These are phyloP conservation scores for Pterulicium gracile DNA, from an alignment of 1,284 basidiomycete species.

Conservation along the genomic window DNA sequence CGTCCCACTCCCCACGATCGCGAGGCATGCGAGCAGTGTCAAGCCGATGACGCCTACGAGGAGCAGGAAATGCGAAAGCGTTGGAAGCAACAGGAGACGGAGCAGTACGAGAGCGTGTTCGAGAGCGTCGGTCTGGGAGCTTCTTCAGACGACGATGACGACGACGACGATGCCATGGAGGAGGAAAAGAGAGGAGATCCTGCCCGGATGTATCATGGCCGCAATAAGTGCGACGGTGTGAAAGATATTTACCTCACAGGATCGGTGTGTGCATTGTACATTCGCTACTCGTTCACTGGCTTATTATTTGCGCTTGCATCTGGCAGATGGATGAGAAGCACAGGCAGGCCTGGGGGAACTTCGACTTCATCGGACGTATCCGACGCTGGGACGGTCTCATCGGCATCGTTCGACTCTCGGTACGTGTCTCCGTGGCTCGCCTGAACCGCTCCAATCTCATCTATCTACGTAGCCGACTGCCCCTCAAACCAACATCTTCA, in stretches of 20 bases:
- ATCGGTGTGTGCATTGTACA: not conserved
- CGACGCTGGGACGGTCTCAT: constrained; percentile 60
- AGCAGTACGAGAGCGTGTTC: not conserved
- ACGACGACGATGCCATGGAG: not conserved
- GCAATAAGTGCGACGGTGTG: not conserved
- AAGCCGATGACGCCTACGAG: not conserved
- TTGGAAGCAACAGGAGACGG: not conserved
- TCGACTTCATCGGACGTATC: constrained; percentile 51
- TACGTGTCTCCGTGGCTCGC: constrained; percentile 15
- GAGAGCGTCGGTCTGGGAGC: not conserved
- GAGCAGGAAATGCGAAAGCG: not conserved
- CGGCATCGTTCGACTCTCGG: constrained; percentile 43
- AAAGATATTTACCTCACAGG: not conserved
- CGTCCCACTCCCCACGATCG: not conserved
- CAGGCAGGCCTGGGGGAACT: constrained; percentile 48
- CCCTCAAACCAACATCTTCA: constrained; percentile 30
- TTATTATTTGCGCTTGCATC: constrained; percentile 36
- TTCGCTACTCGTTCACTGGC: not conserved
- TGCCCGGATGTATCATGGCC: not conserved
- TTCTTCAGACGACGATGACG: not conserved
- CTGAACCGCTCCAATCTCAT: constrained; percentile 2
- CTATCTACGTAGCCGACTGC: constrained; percentile 7
- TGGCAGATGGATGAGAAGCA: constrained; percentile 48
- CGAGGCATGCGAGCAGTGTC: not conserved
- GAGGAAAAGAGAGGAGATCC: not conserved